A percentile compares a stretch with the other conserved stretches of the same genome.
These are phyloP conservation scores for Populus deltoides DNA, from an alignment of 345 rosid genomes.

Conservation along the genomic window DNA sequence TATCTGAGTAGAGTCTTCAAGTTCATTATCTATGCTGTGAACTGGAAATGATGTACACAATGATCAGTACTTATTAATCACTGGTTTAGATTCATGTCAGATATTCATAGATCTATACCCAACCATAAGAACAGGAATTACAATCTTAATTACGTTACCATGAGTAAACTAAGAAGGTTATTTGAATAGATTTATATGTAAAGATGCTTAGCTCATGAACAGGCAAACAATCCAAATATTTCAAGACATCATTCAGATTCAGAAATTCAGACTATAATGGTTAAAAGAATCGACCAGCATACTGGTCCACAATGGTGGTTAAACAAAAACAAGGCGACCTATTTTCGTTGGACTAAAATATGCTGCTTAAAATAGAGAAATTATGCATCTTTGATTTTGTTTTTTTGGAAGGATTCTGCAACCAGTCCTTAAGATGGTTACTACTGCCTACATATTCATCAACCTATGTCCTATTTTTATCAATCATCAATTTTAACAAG, in stretches of 20 bases:
- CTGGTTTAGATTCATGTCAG: neutral
- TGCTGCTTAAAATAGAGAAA: neutral
- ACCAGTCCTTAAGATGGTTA: neutral
- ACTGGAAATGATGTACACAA: conserved; percentile 44
- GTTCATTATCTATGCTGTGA: conserved; percentile 87
- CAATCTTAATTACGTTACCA: neutral
- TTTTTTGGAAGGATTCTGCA: neutral
- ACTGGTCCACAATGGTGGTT: neutral
- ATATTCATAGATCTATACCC: neutral
- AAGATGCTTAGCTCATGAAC: neutral
- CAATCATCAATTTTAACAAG: neutral
- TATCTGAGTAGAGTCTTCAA: conserved; percentile 65
- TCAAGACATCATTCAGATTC: neutral
- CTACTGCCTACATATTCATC: neutral
- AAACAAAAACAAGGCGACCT: neutral
- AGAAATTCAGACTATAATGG: neutral
- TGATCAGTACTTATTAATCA: conserved; percentile 10
- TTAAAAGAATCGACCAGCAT: neutral
- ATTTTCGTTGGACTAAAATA: neutral
- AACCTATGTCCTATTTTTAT: neutral
- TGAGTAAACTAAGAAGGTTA: neutral
- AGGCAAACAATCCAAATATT: neutral
- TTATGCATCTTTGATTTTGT: neutral
- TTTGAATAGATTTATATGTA: neutral
- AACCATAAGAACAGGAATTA: neutral